These are phyloP conservation scores for Cercospora brassicicola DNA, from an alignment of 2,329 filamentous ascomycete species.

Conservation along the genomic window DNA sequence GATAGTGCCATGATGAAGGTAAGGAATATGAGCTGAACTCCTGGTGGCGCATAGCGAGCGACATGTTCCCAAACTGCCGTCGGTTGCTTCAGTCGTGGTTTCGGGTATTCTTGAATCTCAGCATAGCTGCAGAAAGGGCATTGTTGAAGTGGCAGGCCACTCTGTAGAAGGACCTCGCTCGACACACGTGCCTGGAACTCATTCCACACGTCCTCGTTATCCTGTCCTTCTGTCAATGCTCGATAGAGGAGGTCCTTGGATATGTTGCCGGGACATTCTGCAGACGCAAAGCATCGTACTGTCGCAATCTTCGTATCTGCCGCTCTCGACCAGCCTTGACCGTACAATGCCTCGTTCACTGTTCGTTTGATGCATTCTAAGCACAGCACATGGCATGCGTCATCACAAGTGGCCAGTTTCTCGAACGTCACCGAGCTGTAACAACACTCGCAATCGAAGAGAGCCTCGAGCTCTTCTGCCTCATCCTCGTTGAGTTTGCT, in stretches of 20 bases:
- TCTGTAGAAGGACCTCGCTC: conserved; percentile 71
- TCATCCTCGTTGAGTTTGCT: conserved; percentile 50
- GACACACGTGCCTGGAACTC: conserved; percentile 78
- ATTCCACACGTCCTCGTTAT: conserved; percentile 68
- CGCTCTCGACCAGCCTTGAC: conserved; percentile 84
- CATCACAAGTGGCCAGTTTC: conserved; percentile 69
- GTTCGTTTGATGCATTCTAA: conserved; percentile 80
- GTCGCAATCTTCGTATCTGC: conserved; percentile 72
- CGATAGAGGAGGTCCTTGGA: conserved; percentile 67
- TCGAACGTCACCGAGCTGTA: conserved; percentile 71
- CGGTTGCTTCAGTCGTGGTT: conserved; percentile 24
- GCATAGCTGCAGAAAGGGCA: conserved; percentile 93
- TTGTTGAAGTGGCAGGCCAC: conserved; percentile 71
- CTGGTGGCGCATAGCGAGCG: conserved; percentile 38
- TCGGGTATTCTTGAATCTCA: conserved; percentile 66
- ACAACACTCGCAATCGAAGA: conserved; percentile 75
- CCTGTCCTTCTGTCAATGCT: conserved; percentile 68
- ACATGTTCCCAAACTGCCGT: conserved; percentile 30
- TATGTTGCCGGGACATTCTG: conserved; percentile 71
- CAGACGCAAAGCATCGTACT: conserved; percentile 74
- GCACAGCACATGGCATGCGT: conserved; percentile 71
- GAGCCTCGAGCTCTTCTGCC: conserved; percentile 48
- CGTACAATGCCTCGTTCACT: conserved; percentile 84
- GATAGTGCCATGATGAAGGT: conserved; percentile 32
- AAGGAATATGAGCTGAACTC: conserved; percentile 51